Evolutionary conservation across 495 filamentous ascomycete species (phyloP).

Genomic region (Xylaria grammica): DNA sequence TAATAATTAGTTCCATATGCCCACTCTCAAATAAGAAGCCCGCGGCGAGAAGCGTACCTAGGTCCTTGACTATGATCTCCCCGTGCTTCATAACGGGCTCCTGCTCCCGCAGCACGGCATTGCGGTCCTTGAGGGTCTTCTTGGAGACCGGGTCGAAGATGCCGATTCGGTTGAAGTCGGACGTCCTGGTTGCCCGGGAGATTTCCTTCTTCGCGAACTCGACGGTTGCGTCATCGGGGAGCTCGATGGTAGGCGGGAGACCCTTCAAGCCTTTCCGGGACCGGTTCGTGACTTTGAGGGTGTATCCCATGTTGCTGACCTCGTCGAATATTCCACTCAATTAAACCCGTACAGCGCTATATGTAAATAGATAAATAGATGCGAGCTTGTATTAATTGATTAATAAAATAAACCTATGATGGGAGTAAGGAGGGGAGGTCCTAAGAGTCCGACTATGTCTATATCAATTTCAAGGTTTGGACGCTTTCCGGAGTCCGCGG

Average conservation of each 20-base stretch:
- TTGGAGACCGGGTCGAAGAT: slow-evolving; percentile 73
- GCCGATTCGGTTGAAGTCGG: slow-evolving; percentile 68
- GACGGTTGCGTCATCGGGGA: slow-evolving; percentile 63
- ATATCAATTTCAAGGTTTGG: neutral
- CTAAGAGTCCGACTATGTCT: neutral
- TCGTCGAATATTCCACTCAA: neutral
- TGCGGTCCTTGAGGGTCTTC: slow-evolving; percentile 63
- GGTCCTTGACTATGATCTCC: slow-evolving; percentile 87
- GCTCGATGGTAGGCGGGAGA: slow-evolving; percentile 69
- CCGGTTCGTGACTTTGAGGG: slow-evolving; percentile 50
- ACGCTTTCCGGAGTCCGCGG: slow-evolving; percentile 13
- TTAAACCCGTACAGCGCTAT: too few species aligned
- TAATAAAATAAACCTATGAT: too few species aligned
- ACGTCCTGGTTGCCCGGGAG: slow-evolving; percentile 48
- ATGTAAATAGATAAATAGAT: too few species aligned
- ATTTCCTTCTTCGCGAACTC: slow-evolving; percentile 61
- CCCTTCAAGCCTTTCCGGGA: slow-evolving; percentile 65
- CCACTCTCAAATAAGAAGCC: neutral
- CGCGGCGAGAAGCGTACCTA: slow-evolving; percentile 64
- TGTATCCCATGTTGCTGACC: slow-evolving; percentile 27
- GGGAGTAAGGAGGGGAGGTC: too few species aligned
- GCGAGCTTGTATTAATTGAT: too few species aligned
- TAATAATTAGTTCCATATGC: slow-evolving; percentile 20
- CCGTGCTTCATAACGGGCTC: slow-evolving; percentile 69
- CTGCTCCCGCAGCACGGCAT: slow-evolving; percentile 60